Base-by-base conservation (phyloP, 2,329 filamentous ascomycete species). In the Ophiostoma novo-ulmi region DNA sequence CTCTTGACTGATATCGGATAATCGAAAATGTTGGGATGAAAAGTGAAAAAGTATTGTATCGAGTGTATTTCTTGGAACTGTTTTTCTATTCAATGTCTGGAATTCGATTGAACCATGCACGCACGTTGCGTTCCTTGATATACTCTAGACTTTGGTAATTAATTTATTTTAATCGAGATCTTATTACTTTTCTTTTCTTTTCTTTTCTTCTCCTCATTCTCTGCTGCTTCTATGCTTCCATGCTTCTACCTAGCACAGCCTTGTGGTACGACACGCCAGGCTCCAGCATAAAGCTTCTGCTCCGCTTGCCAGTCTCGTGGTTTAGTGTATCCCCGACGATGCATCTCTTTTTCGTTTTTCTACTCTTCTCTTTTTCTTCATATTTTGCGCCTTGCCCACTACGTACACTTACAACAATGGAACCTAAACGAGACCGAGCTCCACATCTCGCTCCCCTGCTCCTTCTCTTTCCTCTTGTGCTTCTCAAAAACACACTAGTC, bases 381-480 rank as follows among this genome's bases (percentile, higher is more conserved):
- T 55, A 55, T 22, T 55, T 8, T 26, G 31, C 31, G 31, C 52
- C 22, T 55, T 10, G 7, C 22, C 22, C 52, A 55, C 11, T 7
- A 8, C 31, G 3, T 7, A 8, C 31, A 31, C 31, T 31, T 41
- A 22, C n/a, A 22, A 26, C 8, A 22, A 36, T 66, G 64, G 64
- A n/a, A 26, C 64, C 64, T 66, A 41, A 66, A 17, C 64, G 64
- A 66, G 17, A 39, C 64, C 64, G 64, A 66, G 64, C 36, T 22
- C 64, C 52, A 48, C 44, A 20, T 48, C 44, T 48, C 44, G 44
- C 44, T 48, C 44, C 11, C 31, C 31, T 31, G 31, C 38, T 39
- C 38, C 44, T 48, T 17, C 44, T 48, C 44, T 48, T 48, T 48
- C 44, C 44, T 48, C 31, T 36, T 65, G 35, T 58, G 52, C 52